Evolutionary conservation across 768 basidiomycete species (phyloP), one percentile per base, ranked within the genome.

Genomic region (Termitomyces eurrhizus): DNA sequence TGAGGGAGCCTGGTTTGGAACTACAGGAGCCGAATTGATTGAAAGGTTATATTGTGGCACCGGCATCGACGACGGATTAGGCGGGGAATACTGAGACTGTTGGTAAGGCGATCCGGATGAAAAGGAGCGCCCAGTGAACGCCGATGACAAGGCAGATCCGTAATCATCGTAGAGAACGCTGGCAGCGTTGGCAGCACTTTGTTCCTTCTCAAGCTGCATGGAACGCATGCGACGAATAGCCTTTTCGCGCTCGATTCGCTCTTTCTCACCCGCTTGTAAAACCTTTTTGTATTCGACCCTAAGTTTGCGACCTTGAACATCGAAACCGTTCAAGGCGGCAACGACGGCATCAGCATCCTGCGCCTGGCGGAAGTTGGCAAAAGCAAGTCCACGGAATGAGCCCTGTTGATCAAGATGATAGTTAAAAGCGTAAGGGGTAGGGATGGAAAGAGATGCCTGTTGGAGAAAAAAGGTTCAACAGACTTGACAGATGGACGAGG

Each of bases 221-320:
- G 92, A 95, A 66, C 93, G 88, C 95, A 99, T 99, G 62, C 97
- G 84, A 64, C 95, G 90, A 63, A 99, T 87, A 2, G 97, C 97
- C 80, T 99, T 99, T 79, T 98, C 96, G 59, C 96, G 80, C 75
- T 99, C 97, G 70, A 98, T 99, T 59, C 93, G 86, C 70, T 99
- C 97, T 77, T 99, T 99, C 76, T 99, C 97, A 52, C 96, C 95
- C 4, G 95, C 95, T 73, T 98, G 95, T n/a, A 99, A 78, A 8
- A 98, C 96, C 75, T 98, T 98, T 80, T 99, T 99, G 80, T 98
- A 98, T 75, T 99, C 97, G 58, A 98, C 96, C 46, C 97, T 90
- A 54, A 99, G 81, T 75, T 98, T 98, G 68, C 97, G 92, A 26
- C 97, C 97, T 68, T 94, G 92, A 37, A 97, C 91, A 67, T 95